Percentiles rank a stretch among this genome's conserved stretches.
Evolutionary conservation across 2,329 filamentous ascomycete species (phyloP).

Genomic region (Fonsecaea pugnacius): DNA sequence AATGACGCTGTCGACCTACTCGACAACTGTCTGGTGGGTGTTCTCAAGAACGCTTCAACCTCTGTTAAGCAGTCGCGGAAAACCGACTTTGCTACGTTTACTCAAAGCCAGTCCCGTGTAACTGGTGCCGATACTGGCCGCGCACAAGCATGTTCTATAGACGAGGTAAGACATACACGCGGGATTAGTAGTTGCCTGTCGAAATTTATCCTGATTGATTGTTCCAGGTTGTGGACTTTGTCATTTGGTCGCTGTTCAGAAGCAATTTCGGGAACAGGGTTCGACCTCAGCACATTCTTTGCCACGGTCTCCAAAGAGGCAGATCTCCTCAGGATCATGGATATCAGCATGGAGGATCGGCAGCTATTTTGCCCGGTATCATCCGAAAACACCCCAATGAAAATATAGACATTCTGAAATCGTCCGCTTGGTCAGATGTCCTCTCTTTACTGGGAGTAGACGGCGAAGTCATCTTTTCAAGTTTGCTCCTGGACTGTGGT

Average conservation of each 20-base stretch:
- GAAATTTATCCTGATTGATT: not conserved
- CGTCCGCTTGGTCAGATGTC: conserved; percentile 73
- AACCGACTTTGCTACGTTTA: conserved; percentile 64
- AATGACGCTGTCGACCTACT: conserved; percentile 61
- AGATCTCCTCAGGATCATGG: conserved; percentile 2
- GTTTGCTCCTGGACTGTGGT: conserved; percentile 75
- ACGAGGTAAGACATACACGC: conserved; percentile 58
- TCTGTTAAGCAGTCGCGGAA: conserved; percentile 48
- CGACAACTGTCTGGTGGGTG: conserved; percentile 71
- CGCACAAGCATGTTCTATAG: conserved; percentile 59
- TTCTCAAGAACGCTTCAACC: conserved; percentile 44
- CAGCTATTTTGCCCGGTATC: conserved; percentile 65
- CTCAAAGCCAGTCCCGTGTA: conserved; percentile 60
- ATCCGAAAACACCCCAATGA: conserved; percentile 68
- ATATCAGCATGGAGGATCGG: conserved; percentile 42
- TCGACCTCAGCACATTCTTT: conserved; percentile 75
- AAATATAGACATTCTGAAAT: conserved; percentile 70
- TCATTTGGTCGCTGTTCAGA: conserved; percentile 76
- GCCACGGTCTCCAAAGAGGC: conserved; percentile 72
- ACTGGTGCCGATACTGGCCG: conserved; percentile 44
- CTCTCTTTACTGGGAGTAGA: conserved; percentile 73
- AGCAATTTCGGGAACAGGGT: conserved; percentile 48
- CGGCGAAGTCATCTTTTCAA: conserved; percentile 76
- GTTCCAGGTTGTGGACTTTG: conserved; percentile 73
- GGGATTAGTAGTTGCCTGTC: not conserved